phyloP scores from a whole-genome alignment of 768 basidiomycete species.

The Rhizopogon sp. region DNA sequence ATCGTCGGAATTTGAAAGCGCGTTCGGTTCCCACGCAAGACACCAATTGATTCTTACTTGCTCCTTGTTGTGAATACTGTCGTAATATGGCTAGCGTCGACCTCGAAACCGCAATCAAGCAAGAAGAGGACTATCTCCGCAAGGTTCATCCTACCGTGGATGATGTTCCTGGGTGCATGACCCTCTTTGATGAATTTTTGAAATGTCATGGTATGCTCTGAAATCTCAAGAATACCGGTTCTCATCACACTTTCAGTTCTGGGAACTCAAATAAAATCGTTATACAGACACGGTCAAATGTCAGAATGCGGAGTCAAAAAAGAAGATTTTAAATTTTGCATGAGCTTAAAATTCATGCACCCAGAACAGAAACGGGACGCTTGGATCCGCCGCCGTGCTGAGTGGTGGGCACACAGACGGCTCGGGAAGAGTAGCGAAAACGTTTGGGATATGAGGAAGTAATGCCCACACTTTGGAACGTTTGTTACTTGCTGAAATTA shows the following conservation, averaged over 20 bases:
- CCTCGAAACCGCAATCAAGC: constrained; percentile 51
- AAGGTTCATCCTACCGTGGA: constrained; percentile 67
- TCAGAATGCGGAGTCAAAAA: constrained; percentile 70
- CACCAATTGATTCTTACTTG: not conserved
- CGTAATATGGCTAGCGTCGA: constrained; percentile 35
- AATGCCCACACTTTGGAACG: constrained; percentile 24
- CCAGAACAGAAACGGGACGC: constrained; percentile 73
- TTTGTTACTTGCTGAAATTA: not conserved
- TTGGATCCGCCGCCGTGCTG: constrained; percentile 84
- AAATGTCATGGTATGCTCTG: constrained; percentile 56
- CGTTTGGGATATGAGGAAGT: constrained; percentile 89
- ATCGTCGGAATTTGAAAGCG: constrained; percentile 43
- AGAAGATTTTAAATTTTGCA: constrained; percentile 94
- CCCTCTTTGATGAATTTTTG: constrained; percentile 66
- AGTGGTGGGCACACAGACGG: constrained; percentile 89
- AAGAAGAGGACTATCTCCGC: constrained; percentile 66
- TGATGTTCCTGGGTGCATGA: constrained; percentile 81
- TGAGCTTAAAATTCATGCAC: constrained; percentile 74
- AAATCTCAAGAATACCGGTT: not conserved
- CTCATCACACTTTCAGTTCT: constrained; percentile 46
- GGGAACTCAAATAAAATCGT: constrained; percentile 71
- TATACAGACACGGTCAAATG: constrained; percentile 82
- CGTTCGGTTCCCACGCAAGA: constrained; percentile 11
- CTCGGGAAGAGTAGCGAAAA: constrained; percentile 85
- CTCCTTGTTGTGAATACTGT: not conserved